Evolutionary conservation across 495 filamentous ascomycete genomes (phyloP).

Genomic region (Collariella sp.): DNA sequence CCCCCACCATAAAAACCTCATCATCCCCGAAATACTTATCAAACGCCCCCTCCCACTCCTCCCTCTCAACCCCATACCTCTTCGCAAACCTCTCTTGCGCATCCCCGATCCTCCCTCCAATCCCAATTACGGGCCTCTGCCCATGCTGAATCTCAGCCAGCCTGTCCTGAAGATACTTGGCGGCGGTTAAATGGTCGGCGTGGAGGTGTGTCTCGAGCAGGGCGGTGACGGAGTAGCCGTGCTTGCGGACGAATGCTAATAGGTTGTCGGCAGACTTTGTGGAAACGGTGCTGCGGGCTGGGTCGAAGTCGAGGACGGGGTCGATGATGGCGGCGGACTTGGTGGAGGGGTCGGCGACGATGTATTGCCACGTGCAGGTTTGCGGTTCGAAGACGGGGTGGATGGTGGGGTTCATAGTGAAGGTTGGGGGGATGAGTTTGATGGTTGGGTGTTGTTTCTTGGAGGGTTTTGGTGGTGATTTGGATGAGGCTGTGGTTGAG

Average conservation of each 20-base stretch:
- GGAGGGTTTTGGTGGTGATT: not conserved
- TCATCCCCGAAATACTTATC: slow-evolving; percentile 47
- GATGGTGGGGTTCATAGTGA: slow-evolving; percentile 19
- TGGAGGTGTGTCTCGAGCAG: slow-evolving; percentile 56
- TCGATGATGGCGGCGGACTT: slow-evolving; percentile 47
- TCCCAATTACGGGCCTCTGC: slow-evolving; percentile 36
- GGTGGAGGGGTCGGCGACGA: slow-evolving; percentile 47
- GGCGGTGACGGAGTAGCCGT: slow-evolving; percentile 39
- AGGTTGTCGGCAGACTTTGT: slow-evolving; percentile 44
- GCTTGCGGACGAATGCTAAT: slow-evolving; percentile 31
- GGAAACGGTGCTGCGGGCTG: slow-evolving; percentile 34
- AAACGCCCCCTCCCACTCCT: slow-evolving; percentile 41
- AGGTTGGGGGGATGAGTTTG: not conserved
- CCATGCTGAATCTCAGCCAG: slow-evolving; percentile 21
- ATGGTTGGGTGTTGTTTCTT: not conserved
- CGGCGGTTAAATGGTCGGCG: slow-evolving; percentile 54
- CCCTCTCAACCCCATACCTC: slow-evolving; percentile 36
- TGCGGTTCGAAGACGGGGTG: slow-evolving; percentile 29
- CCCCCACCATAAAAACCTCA: slow-evolving; percentile 44
- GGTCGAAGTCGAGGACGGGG: slow-evolving; percentile 51
- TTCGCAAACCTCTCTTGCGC: slow-evolving; percentile 44
- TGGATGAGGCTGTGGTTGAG: not conserved
- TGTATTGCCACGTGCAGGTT: slow-evolving; percentile 52
- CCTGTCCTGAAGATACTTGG: slow-evolving; percentile 44
- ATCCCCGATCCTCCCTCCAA: slow-evolving; percentile 46